phyloP scores from a whole-genome alignment of 2,329 filamentous ascomycete genomes.

The Trichoderma simmonsii region DNA sequence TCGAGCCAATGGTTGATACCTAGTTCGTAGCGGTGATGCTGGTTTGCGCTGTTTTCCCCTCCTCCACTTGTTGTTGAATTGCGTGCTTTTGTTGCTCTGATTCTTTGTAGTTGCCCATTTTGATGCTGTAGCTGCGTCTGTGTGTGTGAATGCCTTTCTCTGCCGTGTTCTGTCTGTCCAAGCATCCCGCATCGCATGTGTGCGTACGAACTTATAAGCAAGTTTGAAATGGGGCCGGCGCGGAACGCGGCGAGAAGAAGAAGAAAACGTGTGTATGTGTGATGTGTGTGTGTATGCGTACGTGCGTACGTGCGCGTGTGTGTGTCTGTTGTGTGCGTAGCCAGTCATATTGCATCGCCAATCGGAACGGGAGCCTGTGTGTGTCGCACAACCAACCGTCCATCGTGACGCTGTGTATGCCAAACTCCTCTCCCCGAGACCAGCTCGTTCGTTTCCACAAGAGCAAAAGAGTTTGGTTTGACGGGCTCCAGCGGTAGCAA shows the following conservation, averaged over 20 bases:
- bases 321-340: constrained; percentile 4
- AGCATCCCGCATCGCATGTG: background rate
- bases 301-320: background rate
- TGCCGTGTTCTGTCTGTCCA: too few relatives aligned
- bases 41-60: background rate
- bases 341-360: constrained; percentile 11
- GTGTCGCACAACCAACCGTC: constrained; percentile 4
- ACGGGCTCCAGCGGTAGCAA: background rate
- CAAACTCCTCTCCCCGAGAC: constrained; percentile 8
- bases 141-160: background rate
- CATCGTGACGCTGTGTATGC: constrained; percentile 15
- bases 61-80: background rate
- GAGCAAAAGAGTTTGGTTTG: background rate
- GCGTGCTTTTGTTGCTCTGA: background rate
- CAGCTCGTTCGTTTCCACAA: constrained; percentile 5
- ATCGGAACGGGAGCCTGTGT: constrained; percentile 13
- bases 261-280: background rate
- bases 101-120: background rate
- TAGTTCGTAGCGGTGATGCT: background rate
- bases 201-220: background rate
- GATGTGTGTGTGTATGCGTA: background rate
- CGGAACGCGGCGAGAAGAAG: constrained; percentile 1
- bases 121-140: background rate
- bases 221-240: constrained; percentile 3
- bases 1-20: background rate